Percentiles rank a stretch among this genome's conserved stretches.
Conservation (phyloP, 768 basidiomycete species). For the Pleurotus citrinopileatus region DNA sequence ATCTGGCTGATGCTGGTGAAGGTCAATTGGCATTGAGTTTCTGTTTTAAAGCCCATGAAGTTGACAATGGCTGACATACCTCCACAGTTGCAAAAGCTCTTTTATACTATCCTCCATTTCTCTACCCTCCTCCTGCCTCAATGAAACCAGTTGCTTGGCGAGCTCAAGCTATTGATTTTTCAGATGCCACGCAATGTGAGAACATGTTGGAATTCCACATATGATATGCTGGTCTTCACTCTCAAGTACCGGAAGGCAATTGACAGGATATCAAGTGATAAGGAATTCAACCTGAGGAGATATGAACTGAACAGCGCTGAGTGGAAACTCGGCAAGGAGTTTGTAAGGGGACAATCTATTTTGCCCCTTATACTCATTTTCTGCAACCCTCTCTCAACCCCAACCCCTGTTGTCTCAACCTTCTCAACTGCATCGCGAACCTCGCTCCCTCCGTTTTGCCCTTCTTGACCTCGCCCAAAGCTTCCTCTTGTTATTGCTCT, state of each 20-base stretch:
- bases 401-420: too few relatives aligned
- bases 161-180: conserved; percentile 7
- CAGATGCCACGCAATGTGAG: conserved; percentile 31
- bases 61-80: background rate
- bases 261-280: conserved; percentile 15
- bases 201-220: conserved; percentile 34
- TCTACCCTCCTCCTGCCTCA: conserved; percentile 26
- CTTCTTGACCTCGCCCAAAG: too few relatives aligned
- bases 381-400: too few relatives aligned
- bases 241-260: conserved; percentile 19
- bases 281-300: conserved; percentile 11
- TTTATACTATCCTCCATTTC: conserved; percentile 26
- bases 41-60: background rate
- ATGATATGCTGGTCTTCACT: conserved; percentile 26
- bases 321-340: conserved; percentile 21
- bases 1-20: conserved; percentile 12
- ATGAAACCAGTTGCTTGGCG: conserved; percentile 20
- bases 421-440: too few relatives aligned
- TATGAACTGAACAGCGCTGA: conserved; percentile 15
- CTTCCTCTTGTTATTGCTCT: too few relatives aligned
- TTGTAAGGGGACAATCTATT: conserved; percentile 4
- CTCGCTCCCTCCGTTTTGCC: too few relatives aligned
- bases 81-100: conserved; percentile 18
- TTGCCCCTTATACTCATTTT: too few relatives aligned
- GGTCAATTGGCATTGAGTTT: conserved; percentile 3